phyloP scores from a whole-genome alignment of 2,329 filamentous ascomycete genomes.

The Rutstroemia sp. region DNA sequence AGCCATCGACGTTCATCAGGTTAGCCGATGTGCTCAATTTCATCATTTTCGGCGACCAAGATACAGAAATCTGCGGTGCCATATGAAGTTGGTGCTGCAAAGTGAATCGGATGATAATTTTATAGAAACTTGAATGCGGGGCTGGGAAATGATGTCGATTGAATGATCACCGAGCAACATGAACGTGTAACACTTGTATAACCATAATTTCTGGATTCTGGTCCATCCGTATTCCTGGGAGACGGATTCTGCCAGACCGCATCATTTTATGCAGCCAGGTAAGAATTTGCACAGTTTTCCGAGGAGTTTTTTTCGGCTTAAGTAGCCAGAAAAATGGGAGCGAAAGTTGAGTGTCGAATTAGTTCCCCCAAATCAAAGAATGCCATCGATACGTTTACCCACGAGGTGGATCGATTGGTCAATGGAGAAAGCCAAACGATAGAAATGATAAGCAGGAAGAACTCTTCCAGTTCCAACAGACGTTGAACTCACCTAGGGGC shows the following conservation, averaged over 20 bases:
- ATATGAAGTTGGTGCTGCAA: background rate
- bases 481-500: constrained; percentile 24
- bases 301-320: background rate
- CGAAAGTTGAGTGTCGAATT: background rate
- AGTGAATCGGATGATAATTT: background rate
- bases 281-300: background rate
- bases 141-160: background rate
- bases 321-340: background rate
- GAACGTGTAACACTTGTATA: background rate
- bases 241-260: background rate
- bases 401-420: constrained; percentile 16
- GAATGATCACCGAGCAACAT: background rate
- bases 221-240: constrained; percentile 3
- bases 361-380: background rate
- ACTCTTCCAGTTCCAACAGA: background rate
- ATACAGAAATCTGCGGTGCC: constrained; percentile 1
- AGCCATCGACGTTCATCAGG: background rate
- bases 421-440: constrained; percentile 1
- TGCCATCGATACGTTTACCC: constrained; percentile 12
- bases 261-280: background rate
- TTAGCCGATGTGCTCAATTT: background rate
- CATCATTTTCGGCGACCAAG: background rate
- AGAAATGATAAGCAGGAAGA: background rate
- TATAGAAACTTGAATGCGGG: background rate
- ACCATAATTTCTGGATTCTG: background rate